Base-by-base conservation (phyloP, 176 grass and related monocot genomes). In the Neostapfia colusana region DNA sequence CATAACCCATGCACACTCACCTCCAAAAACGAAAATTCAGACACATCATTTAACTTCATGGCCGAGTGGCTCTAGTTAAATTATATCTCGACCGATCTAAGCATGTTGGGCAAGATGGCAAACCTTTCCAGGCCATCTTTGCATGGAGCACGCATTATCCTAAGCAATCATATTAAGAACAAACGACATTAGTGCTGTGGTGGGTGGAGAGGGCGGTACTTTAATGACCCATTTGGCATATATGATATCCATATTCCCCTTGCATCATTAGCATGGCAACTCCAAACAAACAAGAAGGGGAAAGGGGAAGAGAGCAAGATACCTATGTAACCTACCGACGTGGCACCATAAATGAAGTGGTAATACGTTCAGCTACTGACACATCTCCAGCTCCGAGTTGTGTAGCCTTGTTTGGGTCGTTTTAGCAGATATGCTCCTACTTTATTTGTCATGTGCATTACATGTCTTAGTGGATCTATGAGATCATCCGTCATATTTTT, bases 351-450 rank as follows among this genome's bases (percentile, higher is more conserved):
- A 28, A 45, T 8, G 17, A 14, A 62, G 6, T 15, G 31, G 36
- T 18, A 10, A n/a, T 14, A 15, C 45, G 72, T 63, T 38, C 42
- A 81, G 67, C 55, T 39, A 53, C 65, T 43, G 79, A 65, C 79
- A 81, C 69, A 14, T 81, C 68, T 38, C 3, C 21, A 2, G 69
- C 16, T 54, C 0, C 13, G 71, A 65, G 16, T 15, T 81, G 69
- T 81, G 44, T 64, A 10, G 44, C 42, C 16, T 51, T 65, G 0
- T 36, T 21, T 82, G 45, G 21, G 69, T 42, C 28, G 69, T 34
- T 42, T 21, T 65, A 53, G 69, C 42, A 73, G 7, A 63, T 50
- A 63, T 50, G 77, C 10, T 25, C 8, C 5, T 9, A 6, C 18
- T 79, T 55, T 42, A 14, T 53, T 37, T 8, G 2, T 31, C 9